Evolutionary conservation across 2,329 filamentous ascomycete genomes (phyloP), one percentile per base, ranked within the genome.

Genomic region (Grosmannia huntii): DNA sequence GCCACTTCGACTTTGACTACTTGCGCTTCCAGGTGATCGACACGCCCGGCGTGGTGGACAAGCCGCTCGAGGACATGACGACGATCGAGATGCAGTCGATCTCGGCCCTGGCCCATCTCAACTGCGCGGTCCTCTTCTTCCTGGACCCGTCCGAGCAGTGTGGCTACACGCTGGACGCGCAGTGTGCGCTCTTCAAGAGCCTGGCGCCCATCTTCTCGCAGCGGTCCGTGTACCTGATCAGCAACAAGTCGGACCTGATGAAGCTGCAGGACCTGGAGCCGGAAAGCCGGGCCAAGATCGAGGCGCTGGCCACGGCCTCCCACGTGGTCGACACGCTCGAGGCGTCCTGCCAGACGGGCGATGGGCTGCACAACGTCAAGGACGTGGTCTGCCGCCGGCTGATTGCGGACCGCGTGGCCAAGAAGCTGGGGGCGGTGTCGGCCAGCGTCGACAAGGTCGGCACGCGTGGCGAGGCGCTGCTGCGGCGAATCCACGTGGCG

Each of bases 31-130:
- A 91, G 63, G 65, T 67, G 27, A 96, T 99, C 66, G 94, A 99
- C 74, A 99, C 94, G 12, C 92, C 92, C n/a, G 94, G 94, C 78
- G 96, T 99, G 65, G 77, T 99, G 61, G 94, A 99, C 67, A 94
- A 99, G 71, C 91, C 92, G 41, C 83, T 99, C 10, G 94, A 97
- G 74, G 94, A 97, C 76, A 99, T 97, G 94, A 96, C 96, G 76
- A 97, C 94, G 4, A 99, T 99, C 69, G 94, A 99, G 75, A 97
- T 97, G 90, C 94, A 97, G 78, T 88, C 88, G 62, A 96, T 99
- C 65, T 97, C 92, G 21, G 94, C 95, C 12, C 96, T 99, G 75
- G 94, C 94, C 56, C 95, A 99, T 77, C 79, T 99, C 69, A 84
- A 92, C 66, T 95, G 91, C 49, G 92, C 92, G 59, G 95, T 99